These are phyloP conservation scores for Heliocybe sulcata DNA, from an alignment of 1,284 basidiomycete species.

Conservation along the genomic window DNA sequence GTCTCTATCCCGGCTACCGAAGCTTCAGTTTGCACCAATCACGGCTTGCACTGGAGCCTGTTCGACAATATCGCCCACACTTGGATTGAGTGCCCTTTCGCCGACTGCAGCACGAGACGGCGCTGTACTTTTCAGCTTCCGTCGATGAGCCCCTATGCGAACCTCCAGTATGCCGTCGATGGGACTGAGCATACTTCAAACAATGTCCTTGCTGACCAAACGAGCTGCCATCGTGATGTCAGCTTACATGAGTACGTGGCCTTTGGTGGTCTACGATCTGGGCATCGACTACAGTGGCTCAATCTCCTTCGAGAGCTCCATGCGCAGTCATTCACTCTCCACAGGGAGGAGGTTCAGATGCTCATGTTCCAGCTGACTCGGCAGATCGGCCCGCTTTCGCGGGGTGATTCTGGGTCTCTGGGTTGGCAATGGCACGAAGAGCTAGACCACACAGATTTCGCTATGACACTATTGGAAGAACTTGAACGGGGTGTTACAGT, in stretches of 20 bases:
- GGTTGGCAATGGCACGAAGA: background rate
- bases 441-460: background rate
- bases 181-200: constrained; percentile 5
- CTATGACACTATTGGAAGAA: background rate
- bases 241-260: constrained; percentile 10
- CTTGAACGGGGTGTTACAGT: background rate
- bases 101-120: background rate
- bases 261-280: constrained; percentile 8
- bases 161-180: constrained; percentile 3
- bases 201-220: constrained; percentile 6
- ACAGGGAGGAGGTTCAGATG: constrained; percentile 4
- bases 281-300: constrained; percentile 9
- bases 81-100: background rate
- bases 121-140: constrained; percentile 5
- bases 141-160: background rate
- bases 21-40: constrained; percentile 2
- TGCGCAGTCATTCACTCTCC: constrained; percentile 5
- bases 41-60: constrained; percentile 2
- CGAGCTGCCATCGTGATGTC: constrained; percentile 3
- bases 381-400: constrained; percentile 8
- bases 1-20: constrained; percentile 2
- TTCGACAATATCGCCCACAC: background rate
- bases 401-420: background rate
- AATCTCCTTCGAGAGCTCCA: constrained; percentile 9
- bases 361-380: constrained; percentile 4